Percentiles rank a stretch among this genome's conserved stretches.
Conservation (phyloP, 2,329 filamentous ascomycete species). For the Karstenula rhodostoma region DNA sequence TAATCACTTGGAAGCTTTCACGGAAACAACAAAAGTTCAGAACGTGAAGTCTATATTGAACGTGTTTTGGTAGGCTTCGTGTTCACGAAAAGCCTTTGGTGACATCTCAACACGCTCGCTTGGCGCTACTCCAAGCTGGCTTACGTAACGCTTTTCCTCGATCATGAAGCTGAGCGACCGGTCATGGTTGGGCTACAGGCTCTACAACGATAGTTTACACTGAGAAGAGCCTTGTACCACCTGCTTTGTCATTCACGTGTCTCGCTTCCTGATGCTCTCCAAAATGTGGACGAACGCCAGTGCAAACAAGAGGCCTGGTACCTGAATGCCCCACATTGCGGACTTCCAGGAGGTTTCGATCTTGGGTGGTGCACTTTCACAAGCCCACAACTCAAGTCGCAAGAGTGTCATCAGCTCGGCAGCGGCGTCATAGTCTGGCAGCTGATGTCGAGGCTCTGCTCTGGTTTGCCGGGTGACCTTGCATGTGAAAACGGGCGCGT, state of each 20-base stretch:
- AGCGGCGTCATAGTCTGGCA: slow-evolving; percentile 2
- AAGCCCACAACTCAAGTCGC: not conserved
- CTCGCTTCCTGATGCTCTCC: too few species aligned
- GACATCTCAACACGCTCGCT: not conserved
- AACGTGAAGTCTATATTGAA: not conserved
- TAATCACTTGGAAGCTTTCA: not conserved
- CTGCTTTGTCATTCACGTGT: not conserved
- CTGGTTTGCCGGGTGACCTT: slow-evolving; percentile 9
- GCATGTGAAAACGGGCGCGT: slow-evolving; percentile 20
- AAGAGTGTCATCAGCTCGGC: not conserved
- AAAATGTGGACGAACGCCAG: too few species aligned
- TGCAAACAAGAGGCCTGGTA: not conserved
- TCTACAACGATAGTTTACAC: not conserved
- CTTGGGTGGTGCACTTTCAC: not conserved
- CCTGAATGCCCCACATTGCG: slow-evolving; percentile 6
- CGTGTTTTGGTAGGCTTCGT: not conserved
- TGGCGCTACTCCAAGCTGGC: not conserved
- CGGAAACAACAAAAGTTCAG: not conserved
- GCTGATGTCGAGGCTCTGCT: slow-evolving; percentile 11
- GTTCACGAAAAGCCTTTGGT: not conserved
- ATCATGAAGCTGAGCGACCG: not conserved
- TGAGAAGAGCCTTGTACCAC: too few species aligned
- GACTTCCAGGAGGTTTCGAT: not conserved
- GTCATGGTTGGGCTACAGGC: too few species aligned
- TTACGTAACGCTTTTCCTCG: not conserved